Evolutionary conservation across 179 eudicot species (phyloP).

Genomic region (Corrigiola litoralis): DNA sequence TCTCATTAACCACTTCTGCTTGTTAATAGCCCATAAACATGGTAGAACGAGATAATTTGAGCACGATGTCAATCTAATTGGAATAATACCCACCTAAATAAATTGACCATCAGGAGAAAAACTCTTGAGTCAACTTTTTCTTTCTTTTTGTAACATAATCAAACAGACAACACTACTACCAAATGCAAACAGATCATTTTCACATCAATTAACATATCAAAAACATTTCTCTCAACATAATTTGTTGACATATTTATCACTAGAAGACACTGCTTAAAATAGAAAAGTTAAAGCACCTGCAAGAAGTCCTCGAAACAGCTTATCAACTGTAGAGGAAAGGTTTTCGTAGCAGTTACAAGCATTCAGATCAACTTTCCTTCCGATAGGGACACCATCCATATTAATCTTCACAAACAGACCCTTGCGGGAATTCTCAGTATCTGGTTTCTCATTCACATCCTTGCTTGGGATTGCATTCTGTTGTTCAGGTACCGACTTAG

Average conservation of each 20-base stretch:
- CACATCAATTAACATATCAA: neutral
- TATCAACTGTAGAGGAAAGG: conserved; percentile 69
- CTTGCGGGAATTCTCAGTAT: conserved; percentile 36
- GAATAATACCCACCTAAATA: conserved; percentile 17
- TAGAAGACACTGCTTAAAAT: neutral
- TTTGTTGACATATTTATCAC: neutral
- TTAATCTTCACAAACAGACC: conserved; percentile 91
- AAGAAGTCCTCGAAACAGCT: conserved; percentile 85
- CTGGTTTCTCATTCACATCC: conserved; percentile 29
- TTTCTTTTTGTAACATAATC: neutral
- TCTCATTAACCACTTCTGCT: conserved; percentile 8
- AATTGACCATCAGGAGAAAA: conserved; percentile 5
- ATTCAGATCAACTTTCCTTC: conserved; percentile 85
- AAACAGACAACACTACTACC: neutral
- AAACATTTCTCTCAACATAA: neutral
- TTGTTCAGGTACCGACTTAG: conserved; percentile 41
- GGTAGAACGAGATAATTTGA: neutral
- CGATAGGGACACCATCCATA: conserved; percentile 95
- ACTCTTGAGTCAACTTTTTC: neutral
- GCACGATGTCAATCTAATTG: conserved; percentile 17
- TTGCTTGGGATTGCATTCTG: conserved; percentile 28
- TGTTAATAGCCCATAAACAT: conserved; percentile 2
- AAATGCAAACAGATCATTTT: neutral
- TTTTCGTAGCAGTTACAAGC: conserved; percentile 67
- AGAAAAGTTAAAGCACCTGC: conserved; percentile 40